Percentiles rank a stretch among this genome's conserved stretches.
phyloP scores from a whole-genome alignment of 768 basidiomycete genomes.

The Tylopilus vinaceipallidus region DNA sequence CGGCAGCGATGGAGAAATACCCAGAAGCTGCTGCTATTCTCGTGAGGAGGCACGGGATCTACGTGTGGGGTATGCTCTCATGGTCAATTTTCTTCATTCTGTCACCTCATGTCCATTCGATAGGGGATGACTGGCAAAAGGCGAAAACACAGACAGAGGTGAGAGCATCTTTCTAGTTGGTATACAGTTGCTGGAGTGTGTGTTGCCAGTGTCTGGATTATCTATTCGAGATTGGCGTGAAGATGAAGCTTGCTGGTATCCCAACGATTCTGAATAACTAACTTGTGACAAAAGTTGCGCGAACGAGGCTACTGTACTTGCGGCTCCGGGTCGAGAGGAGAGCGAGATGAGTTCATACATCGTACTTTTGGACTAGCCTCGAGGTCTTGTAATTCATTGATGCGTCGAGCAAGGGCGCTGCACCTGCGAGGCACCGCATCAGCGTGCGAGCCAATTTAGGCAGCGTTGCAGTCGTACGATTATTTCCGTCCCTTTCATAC shows the following conservation, averaged over 20 bases:
- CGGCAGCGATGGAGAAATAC: slow-evolving; percentile 74
- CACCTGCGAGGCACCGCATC: neutral
- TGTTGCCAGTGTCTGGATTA: slow-evolving; percentile 76
- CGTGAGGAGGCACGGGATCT: slow-evolving; percentile 77
- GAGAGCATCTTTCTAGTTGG: neutral
- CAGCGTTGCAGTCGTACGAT: slow-evolving; percentile 22
- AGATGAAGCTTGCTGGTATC: slow-evolving; percentile 68
- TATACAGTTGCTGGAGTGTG: neutral
- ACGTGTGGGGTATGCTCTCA: slow-evolving; percentile 72
- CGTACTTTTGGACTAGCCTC: neutral
- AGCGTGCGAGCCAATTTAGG: slow-evolving; percentile 7
- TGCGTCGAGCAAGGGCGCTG: neutral
- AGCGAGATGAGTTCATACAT: slow-evolving; percentile 3
- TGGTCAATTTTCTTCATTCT: neutral
- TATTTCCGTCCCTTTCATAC: neutral
- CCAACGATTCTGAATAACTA: slow-evolving; percentile 40
- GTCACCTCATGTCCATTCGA: slow-evolving; percentile 9
- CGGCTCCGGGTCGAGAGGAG: neutral
- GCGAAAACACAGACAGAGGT: slow-evolving; percentile 89
- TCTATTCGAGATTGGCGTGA: slow-evolving; percentile 84
- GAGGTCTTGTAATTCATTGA: neutral
- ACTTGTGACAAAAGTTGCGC: neutral
- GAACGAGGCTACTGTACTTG: neutral
- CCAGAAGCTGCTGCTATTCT: slow-evolving; percentile 78
- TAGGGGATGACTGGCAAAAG: slow-evolving; percentile 76